Evolutionary conservation across 1,284 basidiomycete genomes (phyloP).

Genomic region (Puccinia polysora): DNA sequence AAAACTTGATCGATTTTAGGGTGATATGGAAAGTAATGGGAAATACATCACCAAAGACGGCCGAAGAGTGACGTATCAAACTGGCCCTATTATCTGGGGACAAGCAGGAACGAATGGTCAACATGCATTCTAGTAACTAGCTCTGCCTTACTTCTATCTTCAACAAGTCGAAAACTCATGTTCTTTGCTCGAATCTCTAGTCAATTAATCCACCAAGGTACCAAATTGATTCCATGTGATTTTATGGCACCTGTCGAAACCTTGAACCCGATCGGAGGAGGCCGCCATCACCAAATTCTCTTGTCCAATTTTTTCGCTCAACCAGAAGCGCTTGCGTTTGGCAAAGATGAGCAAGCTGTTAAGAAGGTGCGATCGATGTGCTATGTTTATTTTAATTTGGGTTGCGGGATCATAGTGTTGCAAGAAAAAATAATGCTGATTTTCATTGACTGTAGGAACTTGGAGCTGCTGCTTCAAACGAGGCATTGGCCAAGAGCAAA

Average conservation of each 20-base stretch:
- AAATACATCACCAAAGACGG: slow-evolving; percentile 93
- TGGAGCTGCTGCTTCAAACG: slow-evolving; percentile 64
- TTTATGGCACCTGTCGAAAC: slow-evolving; percentile 92
- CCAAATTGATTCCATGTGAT: slow-evolving; percentile 57
- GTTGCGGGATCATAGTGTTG: too few relatives aligned
- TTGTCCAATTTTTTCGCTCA: slow-evolving; percentile 98
- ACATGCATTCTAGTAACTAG: slow-evolving; percentile 37
- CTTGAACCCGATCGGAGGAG: slow-evolving; percentile 74
- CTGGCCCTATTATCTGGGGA: slow-evolving; percentile 98
- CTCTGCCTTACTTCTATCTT: background rate
- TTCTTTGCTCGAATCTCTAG: slow-evolving; percentile 62
- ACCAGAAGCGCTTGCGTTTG: slow-evolving; percentile 92
- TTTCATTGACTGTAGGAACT: slow-evolving; percentile 61
- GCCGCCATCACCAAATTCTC: slow-evolving; percentile 87
- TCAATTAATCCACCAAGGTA: slow-evolving; percentile 50
- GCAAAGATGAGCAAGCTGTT: slow-evolving; percentile 89
- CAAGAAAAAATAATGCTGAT: background rate
- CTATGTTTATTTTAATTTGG: background rate
- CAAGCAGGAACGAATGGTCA: slow-evolving; percentile 87
- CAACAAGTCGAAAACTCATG: slow-evolving; percentile 62
- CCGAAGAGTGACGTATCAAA: slow-evolving; percentile 87
- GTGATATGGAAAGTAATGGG: slow-evolving; percentile 99
- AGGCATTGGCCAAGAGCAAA: slow-evolving; percentile 88
- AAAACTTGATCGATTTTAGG: too few relatives aligned
- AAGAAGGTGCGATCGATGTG: slow-evolving; percentile 49